These are phyloP conservation scores for Penicillium roqueforti DNA, from an alignment of 495 filamentous ascomycete genomes.

Conservation along the genomic window DNA sequence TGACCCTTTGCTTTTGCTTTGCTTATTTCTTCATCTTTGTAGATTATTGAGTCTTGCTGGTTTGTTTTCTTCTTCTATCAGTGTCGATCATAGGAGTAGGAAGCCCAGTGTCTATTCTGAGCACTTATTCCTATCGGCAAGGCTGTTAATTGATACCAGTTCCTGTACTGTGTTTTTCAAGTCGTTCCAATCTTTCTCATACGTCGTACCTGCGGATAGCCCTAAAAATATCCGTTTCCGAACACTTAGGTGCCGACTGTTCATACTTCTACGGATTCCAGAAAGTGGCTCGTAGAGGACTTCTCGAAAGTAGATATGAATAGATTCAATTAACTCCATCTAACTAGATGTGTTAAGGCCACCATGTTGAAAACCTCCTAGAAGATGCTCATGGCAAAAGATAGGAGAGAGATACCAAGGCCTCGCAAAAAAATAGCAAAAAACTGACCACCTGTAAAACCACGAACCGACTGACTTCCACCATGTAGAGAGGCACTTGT, in stretches of 20 bases:
- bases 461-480: neutral
- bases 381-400: neutral
- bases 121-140: slow-evolving; percentile 1
- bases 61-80: slow-evolving; percentile 8
- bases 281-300: neutral
- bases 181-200: neutral
- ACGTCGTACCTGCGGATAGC: neutral
- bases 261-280: neutral
- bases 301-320: neutral
- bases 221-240: neutral
- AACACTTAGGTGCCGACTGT: neutral
- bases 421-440: neutral
- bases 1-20: slow-evolving; percentile 9
- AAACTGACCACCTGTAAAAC: neutral
- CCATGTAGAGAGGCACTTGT: neutral
- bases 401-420: neutral
- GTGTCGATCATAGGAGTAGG: neutral
- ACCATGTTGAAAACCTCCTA: neutral
- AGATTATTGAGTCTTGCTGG: slow-evolving; percentile 24
- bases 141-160: slow-evolving; percentile 23
- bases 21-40: slow-evolving; percentile 23
- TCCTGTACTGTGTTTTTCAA: slow-evolving; percentile 2
- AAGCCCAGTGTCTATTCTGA: neutral
- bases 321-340: neutral
- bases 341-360: neutral